Conservation (phyloP, 2,329 filamentous ascomycete genomes). For the Metarhizium humberi region DNA sequence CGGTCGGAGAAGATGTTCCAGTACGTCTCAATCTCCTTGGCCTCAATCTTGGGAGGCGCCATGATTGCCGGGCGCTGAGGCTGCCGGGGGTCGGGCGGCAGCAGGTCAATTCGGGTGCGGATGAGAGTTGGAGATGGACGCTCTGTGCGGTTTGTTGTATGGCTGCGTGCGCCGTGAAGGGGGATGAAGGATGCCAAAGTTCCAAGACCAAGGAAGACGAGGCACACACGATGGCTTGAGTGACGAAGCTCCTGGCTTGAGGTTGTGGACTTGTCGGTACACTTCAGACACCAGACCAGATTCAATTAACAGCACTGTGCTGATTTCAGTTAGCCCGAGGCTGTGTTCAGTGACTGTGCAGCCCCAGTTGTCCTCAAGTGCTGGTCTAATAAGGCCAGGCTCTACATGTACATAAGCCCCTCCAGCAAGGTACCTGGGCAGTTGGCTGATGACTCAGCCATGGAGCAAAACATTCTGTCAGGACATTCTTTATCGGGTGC, state of each 20-base stretch:
- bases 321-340: too few species aligned
- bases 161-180: not conserved
- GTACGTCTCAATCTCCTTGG: conserved; percentile 54
- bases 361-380: too few species aligned
- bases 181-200: not conserved
- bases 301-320: too few species aligned
- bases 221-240: conserved; percentile 4
- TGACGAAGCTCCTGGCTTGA: conserved; percentile 17
- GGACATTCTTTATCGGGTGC: too few species aligned
- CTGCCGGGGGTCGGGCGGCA: not conserved
- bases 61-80: conserved; percentile 26
- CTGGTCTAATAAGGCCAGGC: too few species aligned
- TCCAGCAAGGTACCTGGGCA: too few species aligned
- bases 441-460: too few species aligned
- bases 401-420: too few species aligned
- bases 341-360: too few species aligned
- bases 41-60: conserved; percentile 49
- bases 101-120: not conserved
- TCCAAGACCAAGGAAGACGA: not conserved
- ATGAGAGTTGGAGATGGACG: not conserved
- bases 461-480: too few species aligned
- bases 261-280: not conserved
- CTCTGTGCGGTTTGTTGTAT: not conserved
- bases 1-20: conserved; percentile 55
- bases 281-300: too few species aligned